phyloP scores from a whole-genome alignment of 495 filamentous ascomycete genomes.

The Elasticomyces elasticus region DNA sequence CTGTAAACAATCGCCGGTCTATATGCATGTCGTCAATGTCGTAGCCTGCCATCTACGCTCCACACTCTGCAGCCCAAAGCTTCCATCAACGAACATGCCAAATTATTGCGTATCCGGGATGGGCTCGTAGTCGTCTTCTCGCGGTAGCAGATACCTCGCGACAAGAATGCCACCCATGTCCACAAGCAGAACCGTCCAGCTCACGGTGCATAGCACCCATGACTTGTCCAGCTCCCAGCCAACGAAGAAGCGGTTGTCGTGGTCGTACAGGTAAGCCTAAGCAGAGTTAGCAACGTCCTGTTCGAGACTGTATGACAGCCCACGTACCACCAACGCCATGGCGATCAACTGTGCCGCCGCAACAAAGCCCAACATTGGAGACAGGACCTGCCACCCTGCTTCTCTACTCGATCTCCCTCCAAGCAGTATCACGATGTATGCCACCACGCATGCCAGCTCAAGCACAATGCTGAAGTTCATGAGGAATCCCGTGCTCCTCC shows the following conservation, averaged over 20 bases:
- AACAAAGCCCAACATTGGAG: slow-evolving; percentile 50
- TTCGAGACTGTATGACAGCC: not conserved
- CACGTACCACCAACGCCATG: slow-evolving; percentile 71
- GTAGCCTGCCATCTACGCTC: not conserved
- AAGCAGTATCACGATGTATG: slow-evolving; percentile 60
- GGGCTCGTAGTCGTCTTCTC: slow-evolving; percentile 78
- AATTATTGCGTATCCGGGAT: slow-evolving; percentile 37
- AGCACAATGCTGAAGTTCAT: slow-evolving; percentile 72
- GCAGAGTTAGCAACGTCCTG: not conserved
- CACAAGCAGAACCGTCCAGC: slow-evolving; percentile 56
- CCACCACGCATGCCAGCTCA: slow-evolving; percentile 63
- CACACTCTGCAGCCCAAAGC: too few relatives aligned
- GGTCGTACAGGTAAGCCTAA: slow-evolving; percentile 72
- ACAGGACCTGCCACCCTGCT: slow-evolving; percentile 67
- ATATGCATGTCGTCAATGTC: not conserved
- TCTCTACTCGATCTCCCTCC: slow-evolving; percentile 70
- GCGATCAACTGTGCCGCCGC: slow-evolving; percentile 54
- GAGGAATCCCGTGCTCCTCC: slow-evolving; percentile 76
- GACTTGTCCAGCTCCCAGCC: slow-evolving; percentile 75
- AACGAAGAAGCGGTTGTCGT: slow-evolving; percentile 74
- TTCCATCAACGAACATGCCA: not conserved
- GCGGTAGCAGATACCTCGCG: slow-evolving; percentile 57
- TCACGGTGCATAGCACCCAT: slow-evolving; percentile 66
- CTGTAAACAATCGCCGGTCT: not conserved
- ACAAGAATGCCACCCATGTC: slow-evolving; percentile 51